phyloP scores from a whole-genome alignment of 306 rosid species.

The Acacia crassicarpa region DNA sequence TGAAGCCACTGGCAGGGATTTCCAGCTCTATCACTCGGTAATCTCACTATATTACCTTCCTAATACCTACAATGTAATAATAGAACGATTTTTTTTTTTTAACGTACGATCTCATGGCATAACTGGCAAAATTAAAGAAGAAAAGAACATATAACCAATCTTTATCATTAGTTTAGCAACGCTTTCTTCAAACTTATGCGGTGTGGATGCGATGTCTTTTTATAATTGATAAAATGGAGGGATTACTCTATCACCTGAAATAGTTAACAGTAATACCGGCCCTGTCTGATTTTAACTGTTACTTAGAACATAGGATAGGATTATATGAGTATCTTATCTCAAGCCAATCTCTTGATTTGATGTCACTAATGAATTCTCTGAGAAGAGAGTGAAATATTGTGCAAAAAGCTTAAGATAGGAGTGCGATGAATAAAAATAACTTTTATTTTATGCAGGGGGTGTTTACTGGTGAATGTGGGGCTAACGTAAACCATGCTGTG shows the following conservation, averaged over 20 bases:
- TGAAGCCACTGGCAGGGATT: constrained; percentile 50
- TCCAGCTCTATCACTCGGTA: constrained; percentile 58
- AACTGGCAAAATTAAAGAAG: not conserved
- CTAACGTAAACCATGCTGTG: constrained; percentile 78
- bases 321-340: not conserved
- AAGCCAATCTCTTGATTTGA: not conserved
- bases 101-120: not conserved
- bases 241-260: not conserved
- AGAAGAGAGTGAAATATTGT: not conserved
- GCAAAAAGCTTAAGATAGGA: not conserved
- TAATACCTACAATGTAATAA: not conserved
- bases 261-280: not conserved
- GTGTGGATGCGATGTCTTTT: not conserved
- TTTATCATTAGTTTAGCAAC: not conserved
- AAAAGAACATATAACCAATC: not conserved
- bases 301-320: not conserved
- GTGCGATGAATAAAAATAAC: not conserved
- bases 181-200: not conserved
- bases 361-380: not conserved
- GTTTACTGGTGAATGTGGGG: constrained; percentile 77
- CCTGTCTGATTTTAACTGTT: not conserved
- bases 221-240: not conserved
- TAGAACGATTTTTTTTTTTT: not conserved
- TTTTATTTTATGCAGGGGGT: constrained; percentile 57
- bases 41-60: not conserved